phyloP scores from a whole-genome alignment of 768 basidiomycete species.

The Auriculariales sp. region DNA sequence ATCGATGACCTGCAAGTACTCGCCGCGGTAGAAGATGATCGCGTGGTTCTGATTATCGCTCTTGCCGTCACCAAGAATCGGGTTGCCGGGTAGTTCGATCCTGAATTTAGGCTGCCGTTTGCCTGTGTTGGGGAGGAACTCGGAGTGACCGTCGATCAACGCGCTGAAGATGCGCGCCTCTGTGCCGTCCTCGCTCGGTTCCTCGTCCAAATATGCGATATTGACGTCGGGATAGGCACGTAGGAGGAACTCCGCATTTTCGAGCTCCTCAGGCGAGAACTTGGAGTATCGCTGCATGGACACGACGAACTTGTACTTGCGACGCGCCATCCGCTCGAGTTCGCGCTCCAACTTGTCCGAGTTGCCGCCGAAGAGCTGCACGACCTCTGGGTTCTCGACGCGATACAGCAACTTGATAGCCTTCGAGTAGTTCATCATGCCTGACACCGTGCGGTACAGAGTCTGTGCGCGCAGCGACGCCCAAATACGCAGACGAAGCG shows the following conservation, averaged over 20 bases:
- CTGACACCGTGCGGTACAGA: constrained; percentile 94
- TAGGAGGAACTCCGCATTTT: constrained; percentile 94
- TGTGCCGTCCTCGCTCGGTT: constrained; percentile 64
- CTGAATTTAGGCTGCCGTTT: constrained; percentile 94
- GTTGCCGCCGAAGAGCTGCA: constrained; percentile 91
- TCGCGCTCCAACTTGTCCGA: constrained; percentile 93
- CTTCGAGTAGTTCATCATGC: constrained; percentile 99
- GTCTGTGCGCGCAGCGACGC: constrained; percentile 97
- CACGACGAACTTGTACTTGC: constrained; percentile 96
- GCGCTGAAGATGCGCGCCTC: constrained; percentile 85
- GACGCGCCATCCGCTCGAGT: constrained; percentile 88
- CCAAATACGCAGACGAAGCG: constrained; percentile 97
- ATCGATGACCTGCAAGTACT: constrained; percentile 97
- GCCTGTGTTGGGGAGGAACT: constrained; percentile 76
- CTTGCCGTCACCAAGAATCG: constrained; percentile 97
- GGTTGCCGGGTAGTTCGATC: constrained; percentile 93
- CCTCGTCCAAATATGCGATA: constrained; percentile 96
- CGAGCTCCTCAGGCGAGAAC: constrained; percentile 98
- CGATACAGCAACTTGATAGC: constrained; percentile 98
- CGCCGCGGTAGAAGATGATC: constrained; percentile 96
- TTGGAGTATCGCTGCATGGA: constrained; percentile 99
- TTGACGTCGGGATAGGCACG: constrained; percentile 97
- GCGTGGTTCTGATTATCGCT: constrained; percentile 99
- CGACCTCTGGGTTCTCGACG: constrained; percentile 96
- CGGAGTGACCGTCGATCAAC: constrained; percentile 95